A percentile compares a stretch with the other conserved stretches of the same genome.
Evolutionary conservation across 768 basidiomycete genomes (phyloP).

Genomic region (Lentinula lateritia): DNA sequence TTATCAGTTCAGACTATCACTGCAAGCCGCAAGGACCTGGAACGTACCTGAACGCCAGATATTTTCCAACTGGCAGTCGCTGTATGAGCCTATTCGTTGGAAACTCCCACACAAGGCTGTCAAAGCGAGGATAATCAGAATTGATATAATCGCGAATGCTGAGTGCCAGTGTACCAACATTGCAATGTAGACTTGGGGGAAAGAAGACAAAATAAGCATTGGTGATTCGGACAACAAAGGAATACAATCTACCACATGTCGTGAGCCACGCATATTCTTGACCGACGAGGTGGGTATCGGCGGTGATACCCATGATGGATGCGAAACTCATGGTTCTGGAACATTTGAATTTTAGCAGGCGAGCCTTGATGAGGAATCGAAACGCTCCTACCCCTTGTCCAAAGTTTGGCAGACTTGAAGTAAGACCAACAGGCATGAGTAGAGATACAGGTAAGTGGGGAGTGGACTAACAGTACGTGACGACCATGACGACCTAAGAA

Average conservation of each 20-base stretch:
- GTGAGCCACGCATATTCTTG: slow-evolving; percentile 47
- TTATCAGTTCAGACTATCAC: background rate
- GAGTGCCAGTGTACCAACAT: slow-evolving; percentile 20
- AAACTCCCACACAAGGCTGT: slow-evolving; percentile 37
- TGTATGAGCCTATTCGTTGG: slow-evolving; percentile 45
- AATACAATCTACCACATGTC: slow-evolving; percentile 32
- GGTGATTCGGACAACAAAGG: background rate
- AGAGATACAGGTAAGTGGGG: background rate
- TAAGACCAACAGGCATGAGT: background rate
- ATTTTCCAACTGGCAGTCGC: slow-evolving; percentile 44
- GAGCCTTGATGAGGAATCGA: background rate
- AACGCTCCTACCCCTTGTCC: slow-evolving; percentile 34
- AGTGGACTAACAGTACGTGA: slow-evolving; percentile 33
- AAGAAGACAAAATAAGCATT: background rate
- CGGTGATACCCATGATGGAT: slow-evolving; percentile 40
- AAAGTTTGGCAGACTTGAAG: slow-evolving; percentile 34
- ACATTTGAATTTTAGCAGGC: background rate
- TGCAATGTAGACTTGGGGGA: slow-evolving; percentile 32
- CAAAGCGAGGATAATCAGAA: background rate
- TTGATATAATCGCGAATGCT: background rate
- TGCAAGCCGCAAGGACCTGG: no score
- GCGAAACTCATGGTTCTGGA: slow-evolving; percentile 40
- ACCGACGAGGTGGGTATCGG: slow-evolving; percentile 39
- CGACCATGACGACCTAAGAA: slow-evolving; percentile 34
- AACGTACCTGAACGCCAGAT: slow-evolving; percentile 36